A percentile compares a stretch with the other conserved stretches of the same genome.
phyloP scores from a whole-genome alignment of 352 stramenopile species.

The Phytopythium boreale region DNA sequence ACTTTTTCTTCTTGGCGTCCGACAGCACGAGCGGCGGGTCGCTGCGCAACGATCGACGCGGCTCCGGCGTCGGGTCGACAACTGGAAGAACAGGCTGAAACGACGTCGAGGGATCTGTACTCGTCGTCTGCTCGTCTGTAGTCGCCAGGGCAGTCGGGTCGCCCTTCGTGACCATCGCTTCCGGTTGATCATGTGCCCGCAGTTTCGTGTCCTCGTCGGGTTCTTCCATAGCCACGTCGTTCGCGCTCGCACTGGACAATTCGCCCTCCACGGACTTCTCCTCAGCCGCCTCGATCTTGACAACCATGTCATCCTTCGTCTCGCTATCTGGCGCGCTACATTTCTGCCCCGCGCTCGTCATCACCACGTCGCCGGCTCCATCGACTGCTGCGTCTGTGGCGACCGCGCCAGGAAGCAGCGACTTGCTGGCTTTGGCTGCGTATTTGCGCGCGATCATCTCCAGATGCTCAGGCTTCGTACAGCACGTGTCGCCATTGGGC shows the following conservation, averaged over 20 bases:
- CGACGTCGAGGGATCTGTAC: not conserved
- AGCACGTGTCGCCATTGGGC: slow-evolving; percentile 67
- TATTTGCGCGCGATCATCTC: slow-evolving; percentile 38
- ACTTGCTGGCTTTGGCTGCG: not conserved
- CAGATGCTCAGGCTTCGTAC: slow-evolving; percentile 46
- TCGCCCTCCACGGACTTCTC: not conserved
- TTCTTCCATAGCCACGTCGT: not conserved
- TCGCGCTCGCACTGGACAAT: not conserved
- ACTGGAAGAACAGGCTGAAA: slow-evolving; percentile 35
- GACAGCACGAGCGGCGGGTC: slow-evolving; percentile 40
- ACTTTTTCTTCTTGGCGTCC: slow-evolving; percentile 69
- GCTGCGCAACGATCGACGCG: slow-evolving; percentile 38
- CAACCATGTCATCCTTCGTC: not conserved
- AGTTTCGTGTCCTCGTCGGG: not conserved
- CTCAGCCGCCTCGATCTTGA: not conserved
- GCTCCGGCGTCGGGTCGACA: slow-evolving; percentile 41
- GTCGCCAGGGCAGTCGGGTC: not conserved
- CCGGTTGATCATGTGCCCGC: not conserved
- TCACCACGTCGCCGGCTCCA: not conserved
- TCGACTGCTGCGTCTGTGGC: not conserved
- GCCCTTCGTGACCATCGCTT: not conserved
- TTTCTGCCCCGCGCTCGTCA: not conserved
- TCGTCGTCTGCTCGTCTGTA: not conserved
- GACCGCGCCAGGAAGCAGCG: not conserved
- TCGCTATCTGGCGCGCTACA: not conserved